These are phyloP conservation scores for Cenchrus purpureus DNA, from an alignment of 176 grass and related monocot species.

Conservation along the genomic window DNA sequence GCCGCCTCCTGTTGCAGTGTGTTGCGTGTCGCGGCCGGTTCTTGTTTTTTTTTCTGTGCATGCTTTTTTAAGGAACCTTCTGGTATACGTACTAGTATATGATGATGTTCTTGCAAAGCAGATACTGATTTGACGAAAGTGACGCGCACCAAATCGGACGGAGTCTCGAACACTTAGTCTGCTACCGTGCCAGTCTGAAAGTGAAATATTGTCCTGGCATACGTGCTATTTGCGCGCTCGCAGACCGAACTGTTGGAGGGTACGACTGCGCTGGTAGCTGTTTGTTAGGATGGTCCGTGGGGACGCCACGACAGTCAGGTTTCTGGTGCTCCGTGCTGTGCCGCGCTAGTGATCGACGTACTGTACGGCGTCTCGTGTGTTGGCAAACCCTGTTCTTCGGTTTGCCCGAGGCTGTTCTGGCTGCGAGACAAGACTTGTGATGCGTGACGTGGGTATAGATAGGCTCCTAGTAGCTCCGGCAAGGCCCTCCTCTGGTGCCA, in stretches of 20 bases:
- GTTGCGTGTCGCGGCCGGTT: neutral
- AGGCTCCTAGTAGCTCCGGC: neutral
- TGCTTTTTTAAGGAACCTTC: neutral
- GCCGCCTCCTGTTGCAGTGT: neutral
- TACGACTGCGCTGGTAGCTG: neutral
- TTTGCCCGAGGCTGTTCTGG: neutral
- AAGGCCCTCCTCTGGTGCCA: neutral
- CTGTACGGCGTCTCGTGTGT: neutral
- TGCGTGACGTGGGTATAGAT: neutral
- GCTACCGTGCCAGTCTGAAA: neutral
- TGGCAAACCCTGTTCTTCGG: neutral
- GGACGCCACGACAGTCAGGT: neutral
- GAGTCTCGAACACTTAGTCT: neutral
- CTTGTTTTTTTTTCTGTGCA: neutral
- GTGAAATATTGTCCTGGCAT: neutral
- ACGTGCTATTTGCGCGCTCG: neutral
- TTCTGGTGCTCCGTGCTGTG: neutral
- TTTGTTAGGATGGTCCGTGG: neutral
- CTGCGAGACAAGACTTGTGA: slow-evolving; percentile 19
- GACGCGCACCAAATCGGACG: neutral
- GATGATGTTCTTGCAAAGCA: neutral
- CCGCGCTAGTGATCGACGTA: no score
- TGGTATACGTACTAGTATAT: neutral
- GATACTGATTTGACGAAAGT: neutral
- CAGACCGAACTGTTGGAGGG: neutral